phyloP scores from a whole-genome alignment of 495 filamentous ascomycete species.

The Neurospora pannonica region DNA sequence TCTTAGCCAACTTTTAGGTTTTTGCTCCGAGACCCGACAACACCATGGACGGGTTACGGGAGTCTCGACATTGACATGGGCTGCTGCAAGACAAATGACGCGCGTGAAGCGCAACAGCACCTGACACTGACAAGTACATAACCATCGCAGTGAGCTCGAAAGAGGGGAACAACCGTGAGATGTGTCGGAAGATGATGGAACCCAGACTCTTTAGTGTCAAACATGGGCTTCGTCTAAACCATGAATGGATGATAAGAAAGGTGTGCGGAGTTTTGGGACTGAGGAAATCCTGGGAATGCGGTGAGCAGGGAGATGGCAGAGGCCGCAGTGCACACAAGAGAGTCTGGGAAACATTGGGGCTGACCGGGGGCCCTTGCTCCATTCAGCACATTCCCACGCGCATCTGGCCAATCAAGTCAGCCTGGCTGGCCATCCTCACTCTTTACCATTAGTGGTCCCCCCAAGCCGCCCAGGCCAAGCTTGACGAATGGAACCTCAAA shows the following conservation, averaged over 20 bases:
- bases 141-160: background rate
- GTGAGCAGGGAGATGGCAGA: background rate
- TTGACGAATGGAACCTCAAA: background rate
- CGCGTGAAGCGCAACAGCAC: constrained; percentile 11
- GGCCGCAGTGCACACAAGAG: background rate
- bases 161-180: background rate
- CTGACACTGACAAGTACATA: background rate
- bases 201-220: background rate
- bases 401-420: background rate
- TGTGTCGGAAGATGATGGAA: background rate
- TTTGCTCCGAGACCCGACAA: background rate
- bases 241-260: background rate
- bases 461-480: background rate
- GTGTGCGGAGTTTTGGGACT: background rate
- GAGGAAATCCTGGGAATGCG: background rate
- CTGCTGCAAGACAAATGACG: constrained; percentile 5
- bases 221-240: background rate
- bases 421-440: background rate
- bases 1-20: background rate
- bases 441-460: background rate
- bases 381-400: background rate
- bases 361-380: background rate
- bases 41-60: background rate
- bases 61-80: background rate
- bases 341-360: background rate